Evolutionary conservation across 2,329 filamentous ascomycete species (phyloP).

Genomic region (Pestalotiopsis sp.): DNA sequence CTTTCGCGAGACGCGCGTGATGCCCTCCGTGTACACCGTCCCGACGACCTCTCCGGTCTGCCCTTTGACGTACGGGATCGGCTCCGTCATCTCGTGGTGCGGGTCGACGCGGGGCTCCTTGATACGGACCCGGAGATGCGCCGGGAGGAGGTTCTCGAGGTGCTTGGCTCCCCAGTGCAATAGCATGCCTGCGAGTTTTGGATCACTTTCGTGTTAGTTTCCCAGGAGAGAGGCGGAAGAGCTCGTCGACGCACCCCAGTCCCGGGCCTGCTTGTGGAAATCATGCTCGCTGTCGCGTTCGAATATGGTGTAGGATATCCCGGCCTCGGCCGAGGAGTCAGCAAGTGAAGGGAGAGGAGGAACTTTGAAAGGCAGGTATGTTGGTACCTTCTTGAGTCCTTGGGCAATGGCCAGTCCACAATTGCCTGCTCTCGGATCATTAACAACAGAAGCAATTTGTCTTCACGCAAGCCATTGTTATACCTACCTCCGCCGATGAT

Average conservation of each 20-base stretch:
- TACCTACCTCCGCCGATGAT: conserved; percentile 2
- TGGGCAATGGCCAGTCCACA: neutral
- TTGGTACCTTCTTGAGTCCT: neutral
- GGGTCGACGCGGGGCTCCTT: neutral
- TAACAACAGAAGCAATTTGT: neutral
- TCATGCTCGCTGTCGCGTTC: neutral
- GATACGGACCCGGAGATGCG: neutral
- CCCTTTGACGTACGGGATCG: neutral
- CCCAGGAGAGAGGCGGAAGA: neutral
- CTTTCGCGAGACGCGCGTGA: neutral
- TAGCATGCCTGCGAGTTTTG: neutral
- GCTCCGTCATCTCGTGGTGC: neutral
- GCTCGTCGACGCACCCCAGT: neutral
- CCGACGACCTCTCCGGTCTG: neutral
- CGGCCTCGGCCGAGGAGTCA: neutral
- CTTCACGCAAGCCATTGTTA: neutral
- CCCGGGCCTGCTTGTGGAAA: neutral
- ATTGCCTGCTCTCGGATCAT: neutral
- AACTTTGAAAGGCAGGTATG: neutral
- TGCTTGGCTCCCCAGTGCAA: conserved; percentile 1
- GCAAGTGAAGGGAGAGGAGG: neutral
- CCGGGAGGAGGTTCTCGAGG: neutral
- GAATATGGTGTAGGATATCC: neutral
- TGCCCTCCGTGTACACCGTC: neutral
- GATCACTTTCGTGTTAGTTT: neutral